These are phyloP conservation scores for Spathaspora passalidarum DNA, from an alignment of 805 yeast genomes.

Conservation along the genomic window DNA sequence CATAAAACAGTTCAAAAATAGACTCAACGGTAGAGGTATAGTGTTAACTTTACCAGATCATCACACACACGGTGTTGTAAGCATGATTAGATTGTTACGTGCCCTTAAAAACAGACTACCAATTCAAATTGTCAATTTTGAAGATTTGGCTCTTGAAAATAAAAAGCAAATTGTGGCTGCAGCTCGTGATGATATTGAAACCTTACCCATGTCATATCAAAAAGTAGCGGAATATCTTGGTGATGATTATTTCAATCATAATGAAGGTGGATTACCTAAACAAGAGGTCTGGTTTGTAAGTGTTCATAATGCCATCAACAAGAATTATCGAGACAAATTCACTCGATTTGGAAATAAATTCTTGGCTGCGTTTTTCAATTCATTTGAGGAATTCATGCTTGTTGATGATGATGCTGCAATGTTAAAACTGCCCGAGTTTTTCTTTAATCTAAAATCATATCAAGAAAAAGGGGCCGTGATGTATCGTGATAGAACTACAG, in stretches of 20 bases:
- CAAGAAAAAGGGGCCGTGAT: constrained; percentile 15
- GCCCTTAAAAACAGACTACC: constrained; percentile 27
- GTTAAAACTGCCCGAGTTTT: constrained; percentile 19
- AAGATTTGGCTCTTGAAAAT: constrained; percentile 21
- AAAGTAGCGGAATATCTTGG: constrained; percentile 17
- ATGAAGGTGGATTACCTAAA: constrained; percentile 19
- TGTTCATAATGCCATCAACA: constrained; percentile 17
- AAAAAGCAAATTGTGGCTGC: constrained; percentile 17
- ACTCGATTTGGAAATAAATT: constrained; percentile 31
- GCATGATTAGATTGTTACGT: constrained; percentile 25
- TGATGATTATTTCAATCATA: constrained; percentile 14
- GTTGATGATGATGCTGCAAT: constrained; percentile 40
- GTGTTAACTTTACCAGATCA: constrained; percentile 26
- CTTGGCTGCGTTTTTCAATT: constrained; percentile 29
- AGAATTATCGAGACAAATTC: constrained; percentile 17
- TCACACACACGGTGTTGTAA: constrained; percentile 17
- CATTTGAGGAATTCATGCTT: constrained; percentile 31
- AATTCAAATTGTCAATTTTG: constrained; percentile 23
- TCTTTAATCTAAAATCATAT: constrained; percentile 14
- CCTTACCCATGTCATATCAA: constrained; percentile 18
- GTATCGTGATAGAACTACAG: constrained; percentile 19
- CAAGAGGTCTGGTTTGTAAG: constrained; percentile 26
- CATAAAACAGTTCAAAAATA: constrained; percentile 23
- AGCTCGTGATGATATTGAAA: constrained; percentile 14
- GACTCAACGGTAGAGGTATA: constrained; percentile 28